Base-by-base conservation (phyloP, 768 basidiomycete genomes). In the Suillus variegatus region DNA sequence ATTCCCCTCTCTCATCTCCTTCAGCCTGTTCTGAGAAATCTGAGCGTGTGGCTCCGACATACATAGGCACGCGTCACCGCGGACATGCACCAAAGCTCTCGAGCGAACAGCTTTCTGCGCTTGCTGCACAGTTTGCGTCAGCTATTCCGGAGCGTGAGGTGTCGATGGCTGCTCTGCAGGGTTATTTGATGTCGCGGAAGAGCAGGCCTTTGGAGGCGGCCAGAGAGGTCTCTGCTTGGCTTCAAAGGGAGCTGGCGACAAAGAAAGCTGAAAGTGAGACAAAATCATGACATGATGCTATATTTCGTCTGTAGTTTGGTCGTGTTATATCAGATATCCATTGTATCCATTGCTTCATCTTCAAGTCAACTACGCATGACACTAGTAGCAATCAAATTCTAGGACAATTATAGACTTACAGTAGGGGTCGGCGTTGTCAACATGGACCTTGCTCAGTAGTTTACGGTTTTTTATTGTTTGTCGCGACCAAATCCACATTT, bases 141-240 rank as follows among this genome's bases (percentile, higher is more conserved):
- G 77, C 73, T 13, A 80, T 94, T 16, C 85, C 86, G 1, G 80
- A 84, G 56, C 73, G 80, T 35, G 75, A 75, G 64, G 54, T 82
- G 13, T 78, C 80, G 43, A 80, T 83, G 73, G 82, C 83, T 3
- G 76, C 75, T 28, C 72, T 85, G 0, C 83, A 83, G 63, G 85
- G 88, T 4, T 91, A 86, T 72, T 74, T 93, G 66, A 90, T 94
- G 88, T 75, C 78, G 22, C 85, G 89, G 78, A 91, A 92, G 74
- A 80, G 77, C 7, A 75, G 82, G 5, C 90, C 91, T 0, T 73
- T 78, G 66, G 83, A 82, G 16, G 91, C 91, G 9, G 82, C 87
- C 16, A 73, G 75, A 28, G 79, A 80, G 3, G 74, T 81, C 7
- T 71, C 69, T 12, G 74, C 64, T 10, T 90, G 88, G 86, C 79